Evolutionary conservation across 495 filamentous ascomycete species (phyloP).

Genomic region (Podospora anserina): DNA sequence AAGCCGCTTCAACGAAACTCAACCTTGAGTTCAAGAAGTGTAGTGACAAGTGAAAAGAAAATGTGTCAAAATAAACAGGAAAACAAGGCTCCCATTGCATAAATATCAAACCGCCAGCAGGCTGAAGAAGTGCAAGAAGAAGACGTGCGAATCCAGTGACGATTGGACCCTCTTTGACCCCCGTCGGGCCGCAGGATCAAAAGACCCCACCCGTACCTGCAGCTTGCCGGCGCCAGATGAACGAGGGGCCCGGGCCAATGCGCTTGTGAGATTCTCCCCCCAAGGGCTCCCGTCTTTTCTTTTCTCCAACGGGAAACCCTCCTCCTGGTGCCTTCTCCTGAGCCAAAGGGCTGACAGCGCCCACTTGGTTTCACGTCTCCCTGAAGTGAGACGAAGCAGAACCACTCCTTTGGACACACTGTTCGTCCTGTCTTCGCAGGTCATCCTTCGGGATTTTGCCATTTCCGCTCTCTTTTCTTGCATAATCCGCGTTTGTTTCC

Average conservation of each 20-base stretch:
- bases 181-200: constrained; percentile 9
- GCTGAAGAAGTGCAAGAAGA: background rate
- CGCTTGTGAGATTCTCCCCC: constrained; percentile 6
- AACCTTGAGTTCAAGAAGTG: background rate
- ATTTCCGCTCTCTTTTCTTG: background rate
- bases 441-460: background rate
- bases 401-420: constrained; percentile 13
- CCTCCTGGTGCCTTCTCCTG: constrained; percentile 5
- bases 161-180: constrained; percentile 13
- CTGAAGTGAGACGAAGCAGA: constrained; percentile 17
- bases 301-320: constrained; percentile 1
- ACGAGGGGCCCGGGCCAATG: constrained; percentile 18
- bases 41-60: background rate
- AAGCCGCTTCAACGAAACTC: background rate
- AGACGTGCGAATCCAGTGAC: background rate
- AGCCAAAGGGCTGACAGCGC: constrained; percentile 13
- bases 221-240: constrained; percentile 11
- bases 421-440: constrained; percentile 1
- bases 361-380: constrained; percentile 17
- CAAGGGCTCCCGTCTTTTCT: constrained; percentile 8
- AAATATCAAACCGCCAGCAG: background rate
- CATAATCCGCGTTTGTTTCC: background rate
- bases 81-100: background rate
- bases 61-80: background rate
- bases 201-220: constrained; percentile 16